Percentiles rank a stretch among this genome's conserved stretches.
These are phyloP conservation scores for Rhizopogon vesiculosus DNA, from an alignment of 768 basidiomycete species.

Conservation along the genomic window DNA sequence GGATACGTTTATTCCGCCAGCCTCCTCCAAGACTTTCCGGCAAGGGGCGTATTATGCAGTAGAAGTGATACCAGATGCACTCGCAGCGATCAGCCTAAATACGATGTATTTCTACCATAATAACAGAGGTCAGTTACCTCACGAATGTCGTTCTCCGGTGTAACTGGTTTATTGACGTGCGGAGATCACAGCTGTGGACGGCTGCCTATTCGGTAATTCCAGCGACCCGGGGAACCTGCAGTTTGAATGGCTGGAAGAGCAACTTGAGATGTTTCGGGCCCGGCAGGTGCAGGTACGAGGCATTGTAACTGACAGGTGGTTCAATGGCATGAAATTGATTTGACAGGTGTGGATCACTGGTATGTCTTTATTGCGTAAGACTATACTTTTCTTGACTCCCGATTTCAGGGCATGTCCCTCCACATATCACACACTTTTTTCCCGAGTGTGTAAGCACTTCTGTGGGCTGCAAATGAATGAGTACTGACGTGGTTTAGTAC, in stretches of 20 bases:
- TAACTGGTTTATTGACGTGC: conserved; percentile 7
- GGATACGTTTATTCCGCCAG: conserved; percentile 75
- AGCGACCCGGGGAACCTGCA: conserved; percentile 87
- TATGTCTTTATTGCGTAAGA: conserved; percentile 11
- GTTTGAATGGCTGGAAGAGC: conserved; percentile 88
- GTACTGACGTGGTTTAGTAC: conserved; percentile 33
- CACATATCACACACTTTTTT: conserved; percentile 75
- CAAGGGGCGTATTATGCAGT: conserved; percentile 81
- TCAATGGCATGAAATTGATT: neutral
- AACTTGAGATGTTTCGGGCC: conserved; percentile 61
- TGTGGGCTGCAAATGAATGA: neutral
- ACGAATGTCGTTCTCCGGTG: neutral
- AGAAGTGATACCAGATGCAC: conserved; percentile 70
- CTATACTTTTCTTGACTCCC: conserved; percentile 17
- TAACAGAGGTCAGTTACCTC: conserved; percentile 60
- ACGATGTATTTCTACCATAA: conserved; percentile 91
- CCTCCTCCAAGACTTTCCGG: conserved; percentile 71
- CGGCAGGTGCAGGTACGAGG: conserved; percentile 67
- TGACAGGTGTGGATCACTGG: conserved; percentile 46
- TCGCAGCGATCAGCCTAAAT: conserved; percentile 83
- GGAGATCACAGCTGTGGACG: conserved; percentile 58
- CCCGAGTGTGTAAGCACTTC: conserved; percentile 69
- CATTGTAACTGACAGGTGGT: neutral
- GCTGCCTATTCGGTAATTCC: conserved; percentile 56
- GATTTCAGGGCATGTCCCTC: conserved; percentile 78